Base-by-base conservation (phyloP, 305 asterid genomes). In the Fraxinus sp. region DNA sequence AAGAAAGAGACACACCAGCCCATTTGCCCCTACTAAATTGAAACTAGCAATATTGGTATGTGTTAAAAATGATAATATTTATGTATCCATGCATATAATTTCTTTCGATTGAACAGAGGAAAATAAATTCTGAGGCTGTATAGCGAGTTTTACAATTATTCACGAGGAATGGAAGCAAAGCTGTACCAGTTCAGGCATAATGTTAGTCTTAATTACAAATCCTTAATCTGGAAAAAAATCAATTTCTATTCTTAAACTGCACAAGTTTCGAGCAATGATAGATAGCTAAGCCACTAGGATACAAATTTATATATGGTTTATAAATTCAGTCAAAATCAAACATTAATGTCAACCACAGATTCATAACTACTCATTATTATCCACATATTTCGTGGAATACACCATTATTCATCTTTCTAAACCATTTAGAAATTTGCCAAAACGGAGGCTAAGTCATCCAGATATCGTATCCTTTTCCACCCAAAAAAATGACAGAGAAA, bases 401-500 rank as follows among this genome's bases (percentile, higher is more conserved):
- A n/a, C 22, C 5, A 52, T 6, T 52, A 16, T 52, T 52, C 62
- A 5, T 52, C 62, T 16, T 52, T 16, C 16, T 52, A 52, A 4
- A 16, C 62, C 22, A 5, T 52, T 16, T 52, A 5, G 20, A 52
- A 16, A 16, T 52, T 16, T 52, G 62, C 62, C 22, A 52, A 16
- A 16, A 22, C 9, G 2, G 2, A 52, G 62, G 62, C 62, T 16
- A 78, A 78, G 22, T 62, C 36, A 28, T 37, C 36, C 36, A 77
- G 26, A 57, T 35, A 22, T 5, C 5, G 5, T 71, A 78, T 55
- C 33, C n/a, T 39, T 41, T 79, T 30, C 77, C 57, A 36, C 75
- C 52, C 74, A 72, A 79, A 72, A 77, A 83, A 78, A 35, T 22
- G 84, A 35, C 49, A 57, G 39, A 75, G 24, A 20, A 74, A 74